Evolutionary conservation across 2,329 filamentous ascomycete species (phyloP).

Genomic region (Zasmidium citrigriseum): DNA sequence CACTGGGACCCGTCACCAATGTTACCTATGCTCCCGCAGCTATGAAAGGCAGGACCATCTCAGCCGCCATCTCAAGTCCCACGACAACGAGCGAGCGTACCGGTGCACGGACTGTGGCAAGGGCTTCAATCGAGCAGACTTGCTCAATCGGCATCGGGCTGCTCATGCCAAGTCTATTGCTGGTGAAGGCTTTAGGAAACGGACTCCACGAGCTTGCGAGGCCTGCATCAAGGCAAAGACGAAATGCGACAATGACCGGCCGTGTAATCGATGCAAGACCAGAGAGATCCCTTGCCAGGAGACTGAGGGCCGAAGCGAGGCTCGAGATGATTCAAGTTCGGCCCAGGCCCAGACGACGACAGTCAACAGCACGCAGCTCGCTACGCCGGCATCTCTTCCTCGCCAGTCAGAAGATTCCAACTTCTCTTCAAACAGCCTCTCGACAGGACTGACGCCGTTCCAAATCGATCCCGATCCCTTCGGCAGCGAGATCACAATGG

Average conservation of each 20-base stretch:
- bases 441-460: slow-evolving; percentile 2
- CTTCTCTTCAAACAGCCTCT: not conserved
- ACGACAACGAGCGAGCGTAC: slow-evolving; percentile 30
- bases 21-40: slow-evolving; percentile 25
- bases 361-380: not conserved
- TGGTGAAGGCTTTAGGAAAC: slow-evolving; percentile 23
- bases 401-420: not conserved
- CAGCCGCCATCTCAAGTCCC: slow-evolving; percentile 28
- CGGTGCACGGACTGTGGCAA: slow-evolving; percentile 29
- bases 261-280: slow-evolving; percentile 28
- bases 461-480: slow-evolving; percentile 3
- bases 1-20: slow-evolving; percentile 20
- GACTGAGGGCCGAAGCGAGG: slow-evolving; percentile 19
- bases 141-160: slow-evolving; percentile 29
- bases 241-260: slow-evolving; percentile 29
- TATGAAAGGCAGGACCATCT: slow-evolving; percentile 31
- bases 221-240: slow-evolving; percentile 30
- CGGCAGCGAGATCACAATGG: not conserved
- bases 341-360: not conserved
- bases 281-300: slow-evolving; percentile 25
- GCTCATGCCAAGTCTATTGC: slow-evolving; percentile 23
- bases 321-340: slow-evolving; percentile 2
- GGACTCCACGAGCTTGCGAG: slow-evolving; percentile 28
- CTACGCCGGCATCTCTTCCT: slow-evolving; percentile 9
- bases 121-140: slow-evolving; percentile 31